phyloP scores from a whole-genome alignment of 768 basidiomycete species.

The Tricholoma bakamatsutake region DNA sequence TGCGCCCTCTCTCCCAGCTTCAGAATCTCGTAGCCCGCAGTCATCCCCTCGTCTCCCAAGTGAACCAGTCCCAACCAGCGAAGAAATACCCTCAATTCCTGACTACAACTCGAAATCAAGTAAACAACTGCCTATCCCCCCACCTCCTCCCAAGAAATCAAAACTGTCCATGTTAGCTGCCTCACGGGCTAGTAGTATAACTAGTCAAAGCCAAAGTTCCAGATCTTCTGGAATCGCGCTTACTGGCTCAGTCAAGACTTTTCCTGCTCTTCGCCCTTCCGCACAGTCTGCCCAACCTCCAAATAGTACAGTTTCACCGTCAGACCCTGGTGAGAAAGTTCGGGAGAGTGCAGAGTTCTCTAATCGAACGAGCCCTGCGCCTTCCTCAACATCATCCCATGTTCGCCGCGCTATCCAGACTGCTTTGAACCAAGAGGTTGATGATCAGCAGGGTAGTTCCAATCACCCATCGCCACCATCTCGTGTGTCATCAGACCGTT shows the following conservation, averaged over 20 bases:
- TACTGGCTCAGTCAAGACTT: conserved; percentile 64
- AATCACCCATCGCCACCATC: conserved; percentile 16
- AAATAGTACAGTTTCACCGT: conserved; percentile 28
- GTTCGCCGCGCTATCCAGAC: conserved; percentile 61
- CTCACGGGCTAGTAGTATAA: conserved; percentile 49
- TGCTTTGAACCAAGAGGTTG: conserved; percentile 58
- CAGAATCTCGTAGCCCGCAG: conserved; percentile 32
- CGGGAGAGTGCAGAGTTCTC: conserved; percentile 16
- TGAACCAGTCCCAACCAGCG: conserved; percentile 38
- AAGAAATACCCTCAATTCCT: conserved; percentile 50
- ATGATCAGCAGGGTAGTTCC: conserved; percentile 30
- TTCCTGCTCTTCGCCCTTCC: conserved; percentile 65
- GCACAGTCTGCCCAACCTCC: conserved; percentile 42
- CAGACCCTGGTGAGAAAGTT: not conserved
- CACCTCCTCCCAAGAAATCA: conserved; percentile 42
- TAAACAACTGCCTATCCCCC: conserved; percentile 6
- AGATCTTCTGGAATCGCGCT: conserved; percentile 48
- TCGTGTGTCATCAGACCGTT: conserved; percentile 10
- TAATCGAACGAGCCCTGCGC: conserved; percentile 14
- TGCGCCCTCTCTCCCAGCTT: conserved; percentile 47
- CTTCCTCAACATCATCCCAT: conserved; percentile 52
- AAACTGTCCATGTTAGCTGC: conserved; percentile 67
- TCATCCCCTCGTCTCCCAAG: conserved; percentile 37
- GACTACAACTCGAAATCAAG: conserved; percentile 44
- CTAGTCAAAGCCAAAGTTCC: conserved; percentile 43